phyloP scores from a whole-genome alignment of 257 asterid genomes.

The Solanum chmielewskii region DNA sequence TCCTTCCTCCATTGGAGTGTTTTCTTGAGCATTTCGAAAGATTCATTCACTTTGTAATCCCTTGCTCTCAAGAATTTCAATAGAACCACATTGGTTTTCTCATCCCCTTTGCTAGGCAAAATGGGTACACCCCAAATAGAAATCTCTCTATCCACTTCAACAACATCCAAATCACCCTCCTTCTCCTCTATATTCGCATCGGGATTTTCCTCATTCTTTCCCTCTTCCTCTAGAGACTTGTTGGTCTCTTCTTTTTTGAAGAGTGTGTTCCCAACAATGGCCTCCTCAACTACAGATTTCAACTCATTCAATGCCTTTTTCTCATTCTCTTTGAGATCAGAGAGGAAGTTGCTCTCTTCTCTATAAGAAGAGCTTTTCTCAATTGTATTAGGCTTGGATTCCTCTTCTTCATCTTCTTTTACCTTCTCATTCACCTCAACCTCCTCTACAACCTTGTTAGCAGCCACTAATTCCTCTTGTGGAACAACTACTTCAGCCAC shows the following conservation, averaged over 20 bases:
- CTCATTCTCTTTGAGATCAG: slow-evolving; percentile 61
- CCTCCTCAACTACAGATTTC: slow-evolving; percentile 53
- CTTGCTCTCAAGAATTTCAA: slow-evolving; percentile 68
- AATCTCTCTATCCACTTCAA: slow-evolving; percentile 20
- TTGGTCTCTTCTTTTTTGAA: slow-evolving; percentile 22
- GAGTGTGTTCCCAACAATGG: slow-evolving; percentile 43
- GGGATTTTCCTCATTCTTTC: background rate
- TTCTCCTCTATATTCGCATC: background rate
- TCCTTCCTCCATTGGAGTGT: slow-evolving; percentile 73
- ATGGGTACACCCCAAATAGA: slow-evolving; percentile 76
- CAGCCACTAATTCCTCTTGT: slow-evolving; percentile 3
- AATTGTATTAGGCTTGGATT: slow-evolving; percentile 24
- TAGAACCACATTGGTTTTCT: slow-evolving; percentile 47
- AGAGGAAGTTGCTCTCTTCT: slow-evolving; percentile 60
- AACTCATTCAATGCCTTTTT: slow-evolving; percentile 52
- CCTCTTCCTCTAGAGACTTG: background rate
- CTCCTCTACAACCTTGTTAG: background rate
- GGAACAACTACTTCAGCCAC: slow-evolving; percentile 21
- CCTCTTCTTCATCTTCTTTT: slow-evolving; percentile 23
- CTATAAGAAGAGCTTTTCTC: slow-evolving; percentile 68
- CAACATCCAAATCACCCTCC: background rate
- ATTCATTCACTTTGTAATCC: slow-evolving; percentile 58
- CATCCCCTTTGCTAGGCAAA: slow-evolving; percentile 45
- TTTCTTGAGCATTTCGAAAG: slow-evolving; percentile 55
- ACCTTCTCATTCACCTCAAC: slow-evolving; percentile 13